Evolutionary conservation across 768 basidiomycete species (phyloP).

Genomic region (Cytidiella melzeri): DNA sequence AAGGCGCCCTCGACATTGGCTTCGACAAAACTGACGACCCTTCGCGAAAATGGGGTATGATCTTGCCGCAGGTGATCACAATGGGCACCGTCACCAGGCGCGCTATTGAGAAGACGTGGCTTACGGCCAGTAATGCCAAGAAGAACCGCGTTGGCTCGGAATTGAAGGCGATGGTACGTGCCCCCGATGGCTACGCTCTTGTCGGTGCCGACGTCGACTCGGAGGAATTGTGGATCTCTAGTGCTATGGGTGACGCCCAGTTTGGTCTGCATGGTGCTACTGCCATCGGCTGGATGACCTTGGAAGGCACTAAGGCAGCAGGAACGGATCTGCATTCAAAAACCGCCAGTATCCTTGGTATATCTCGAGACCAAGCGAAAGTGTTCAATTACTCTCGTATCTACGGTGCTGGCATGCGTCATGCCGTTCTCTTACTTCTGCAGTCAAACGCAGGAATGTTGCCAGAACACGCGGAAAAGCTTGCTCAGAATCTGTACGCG

Average conservation of each 20-base stretch:
- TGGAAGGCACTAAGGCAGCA: slow-evolving; percentile 92
- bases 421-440: slow-evolving; percentile 80
- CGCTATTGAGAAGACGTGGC: slow-evolving; percentile 96
- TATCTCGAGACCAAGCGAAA: slow-evolving; percentile 92
- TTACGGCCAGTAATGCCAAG: slow-evolving; percentile 98
- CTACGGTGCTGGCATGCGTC: slow-evolving; percentile 96
- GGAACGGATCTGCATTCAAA: slow-evolving; percentile 97
- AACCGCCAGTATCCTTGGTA: slow-evolving; percentile 88
- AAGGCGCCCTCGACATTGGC: slow-evolving; percentile 45
- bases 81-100: slow-evolving; percentile 99
- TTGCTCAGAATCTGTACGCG: slow-evolving; percentile 81
- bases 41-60: slow-evolving; percentile 73
- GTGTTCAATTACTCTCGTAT: slow-evolving; percentile 99
- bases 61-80: slow-evolving; percentile 91
- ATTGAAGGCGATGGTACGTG: slow-evolving; percentile 95
- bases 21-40: slow-evolving; percentile 26
- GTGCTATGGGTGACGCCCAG: slow-evolving; percentile 97
- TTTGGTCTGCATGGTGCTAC: slow-evolving; percentile 96
- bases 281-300: slow-evolving; percentile 98
- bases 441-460: slow-evolving; percentile 80
- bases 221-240: slow-evolving; percentile 98
- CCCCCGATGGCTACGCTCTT: slow-evolving; percentile 87
- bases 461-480: slow-evolving; percentile 68
- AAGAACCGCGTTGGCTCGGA: slow-evolving; percentile 97
- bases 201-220: slow-evolving; percentile 99